Evolutionary conservation across 108 stramenopile species (phyloP).

Genomic region (Cyclotella kingstonii): DNA sequence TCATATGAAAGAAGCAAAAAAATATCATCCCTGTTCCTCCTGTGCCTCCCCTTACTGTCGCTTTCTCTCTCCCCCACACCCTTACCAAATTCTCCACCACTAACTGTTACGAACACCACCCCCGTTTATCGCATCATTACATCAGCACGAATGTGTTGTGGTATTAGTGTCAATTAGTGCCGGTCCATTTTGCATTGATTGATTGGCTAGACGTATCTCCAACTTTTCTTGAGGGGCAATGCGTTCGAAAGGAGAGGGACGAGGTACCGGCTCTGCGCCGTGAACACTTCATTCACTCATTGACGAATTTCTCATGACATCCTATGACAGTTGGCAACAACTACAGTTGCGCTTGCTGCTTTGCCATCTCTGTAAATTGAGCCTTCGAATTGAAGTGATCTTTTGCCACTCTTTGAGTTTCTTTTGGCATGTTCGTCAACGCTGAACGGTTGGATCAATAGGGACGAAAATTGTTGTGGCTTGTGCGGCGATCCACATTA

Average conservation of each 20-base stretch:
- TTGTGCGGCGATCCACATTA: slow-evolving; percentile 36
- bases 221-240: slow-evolving; percentile 67
- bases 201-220: slow-evolving; percentile 66
- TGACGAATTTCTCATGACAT: not conserved
- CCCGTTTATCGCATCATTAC: no score
- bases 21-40: no score
- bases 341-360: slow-evolving; percentile 11
- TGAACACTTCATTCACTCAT: not conserved
- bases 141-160: no score
- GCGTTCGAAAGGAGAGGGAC: slow-evolving; percentile 18
- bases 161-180: no score
- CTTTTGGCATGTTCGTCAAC: slow-evolving; percentile 31
- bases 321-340: not conserved
- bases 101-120: no score
- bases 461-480: slow-evolving; percentile 29
- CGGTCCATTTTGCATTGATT: slow-evolving; percentile 11
- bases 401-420: slow-evolving; percentile 34
- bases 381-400: slow-evolving; percentile 37
- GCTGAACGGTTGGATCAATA: slow-evolving; percentile 36
- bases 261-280: slow-evolving; percentile 28
- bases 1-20: no score
- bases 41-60: no score
- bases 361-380: slow-evolving; percentile 32
- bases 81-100: no score
- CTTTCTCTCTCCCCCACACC: no score